These are phyloP conservation scores for Wickerhamiella brachini DNA, from an alignment of 805 yeast genomes.

Conservation along the genomic window DNA sequence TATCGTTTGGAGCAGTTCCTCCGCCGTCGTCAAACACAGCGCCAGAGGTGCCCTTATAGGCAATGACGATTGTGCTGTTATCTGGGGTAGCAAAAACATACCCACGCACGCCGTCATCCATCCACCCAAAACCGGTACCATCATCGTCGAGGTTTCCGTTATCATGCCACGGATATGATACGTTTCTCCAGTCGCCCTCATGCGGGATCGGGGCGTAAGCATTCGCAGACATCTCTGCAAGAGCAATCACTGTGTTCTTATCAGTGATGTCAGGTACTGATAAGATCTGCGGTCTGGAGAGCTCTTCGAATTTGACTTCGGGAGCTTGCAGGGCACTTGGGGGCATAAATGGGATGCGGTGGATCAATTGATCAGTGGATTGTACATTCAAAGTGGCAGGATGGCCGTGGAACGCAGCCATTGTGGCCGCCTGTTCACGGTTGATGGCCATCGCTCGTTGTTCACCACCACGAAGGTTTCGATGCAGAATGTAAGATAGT, in stretches of 20 bases:
- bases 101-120: conserved; percentile 71
- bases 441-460: not conserved
- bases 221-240: conserved; percentile 80
- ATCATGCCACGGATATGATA: conserved; percentile 20
- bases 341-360: not conserved
- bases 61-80: conserved; percentile 50
- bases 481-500: not conserved
- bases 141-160: conserved; percentile 28
- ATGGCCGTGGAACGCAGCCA: not conserved
- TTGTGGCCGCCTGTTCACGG: not conserved
- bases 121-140: conserved; percentile 72
- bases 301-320: not conserved
- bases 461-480: not conserved
- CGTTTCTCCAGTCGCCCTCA: conserved; percentile 79
- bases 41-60: conserved; percentile 87
- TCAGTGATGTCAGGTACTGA: conserved; percentile 65
- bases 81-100: conserved; percentile 62
- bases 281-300: conserved; percentile 13
- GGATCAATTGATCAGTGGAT: not conserved
- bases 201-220: conserved; percentile 74
- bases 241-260: conserved; percentile 51
- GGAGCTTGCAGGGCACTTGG: not conserved
- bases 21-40: conserved; percentile 40
- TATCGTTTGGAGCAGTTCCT: conserved; percentile 63
- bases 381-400: not conserved